These are phyloP conservation scores for Suhomyces sp. DNA, from an alignment of 805 yeast genomes.

Conservation along the genomic window DNA sequence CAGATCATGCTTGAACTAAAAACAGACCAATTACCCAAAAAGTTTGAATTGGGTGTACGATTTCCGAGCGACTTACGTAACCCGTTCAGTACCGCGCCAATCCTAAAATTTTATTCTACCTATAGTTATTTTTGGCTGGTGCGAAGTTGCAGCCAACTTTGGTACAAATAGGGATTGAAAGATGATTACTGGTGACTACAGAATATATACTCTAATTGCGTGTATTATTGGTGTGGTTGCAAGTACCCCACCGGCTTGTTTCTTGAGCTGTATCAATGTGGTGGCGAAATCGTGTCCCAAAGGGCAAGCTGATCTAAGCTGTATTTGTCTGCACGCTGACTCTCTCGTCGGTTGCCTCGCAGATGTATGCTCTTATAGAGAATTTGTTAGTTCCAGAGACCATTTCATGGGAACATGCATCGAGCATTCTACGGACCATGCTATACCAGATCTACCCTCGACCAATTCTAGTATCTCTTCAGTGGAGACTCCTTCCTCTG, in stretches of 20 bases:
- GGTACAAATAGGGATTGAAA: neutral
- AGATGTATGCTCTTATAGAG: conserved; percentile 45
- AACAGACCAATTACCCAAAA: neutral
- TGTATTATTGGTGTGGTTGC: neutral
- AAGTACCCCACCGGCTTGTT: conserved; percentile 53
- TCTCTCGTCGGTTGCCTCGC: conserved; percentile 43
- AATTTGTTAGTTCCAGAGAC: conserved; percentile 43
- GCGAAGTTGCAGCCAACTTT: neutral
- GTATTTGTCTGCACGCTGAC: conserved; percentile 39
- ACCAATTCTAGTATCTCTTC: neutral
- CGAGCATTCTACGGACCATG: conserved; percentile 25
- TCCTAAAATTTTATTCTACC: neutral
- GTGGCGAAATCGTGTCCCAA: conserved; percentile 33
- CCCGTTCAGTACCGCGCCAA: neutral
- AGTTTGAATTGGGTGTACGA: neutral
- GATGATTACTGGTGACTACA: neutral
- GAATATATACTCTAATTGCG: neutral
- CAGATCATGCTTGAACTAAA: neutral
- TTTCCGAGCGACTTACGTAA: neutral
- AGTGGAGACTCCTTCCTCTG: neutral
- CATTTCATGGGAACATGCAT: conserved; percentile 49
- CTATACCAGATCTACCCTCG: neutral
- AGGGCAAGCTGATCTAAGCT: conserved; percentile 33
- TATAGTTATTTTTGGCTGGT: neutral
- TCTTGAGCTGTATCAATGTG: conserved; percentile 40